These are phyloP conservation scores for Sphaerulina musiva DNA, from an alignment of 2,329 filamentous ascomycete species.

Conservation along the genomic window DNA sequence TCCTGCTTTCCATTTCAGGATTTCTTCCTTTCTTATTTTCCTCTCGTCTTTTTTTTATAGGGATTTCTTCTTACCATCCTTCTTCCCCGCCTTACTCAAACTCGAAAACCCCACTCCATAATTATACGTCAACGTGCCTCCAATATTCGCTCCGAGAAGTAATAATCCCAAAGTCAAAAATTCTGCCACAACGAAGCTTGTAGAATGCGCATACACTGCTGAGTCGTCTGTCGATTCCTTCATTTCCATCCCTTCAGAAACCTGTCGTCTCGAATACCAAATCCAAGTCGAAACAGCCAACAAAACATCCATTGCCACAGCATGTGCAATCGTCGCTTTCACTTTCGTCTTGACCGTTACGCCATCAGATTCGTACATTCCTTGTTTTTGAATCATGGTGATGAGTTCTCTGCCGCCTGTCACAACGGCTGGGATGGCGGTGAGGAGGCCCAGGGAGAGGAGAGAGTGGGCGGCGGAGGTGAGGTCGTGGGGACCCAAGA, in stretches of 20 bases:
- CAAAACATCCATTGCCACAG: constrained; percentile 39
- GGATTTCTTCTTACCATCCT: constrained; percentile 19
- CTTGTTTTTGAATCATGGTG: constrained; percentile 40
- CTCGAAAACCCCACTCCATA: constrained; percentile 41
- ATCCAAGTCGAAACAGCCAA: constrained; percentile 37
- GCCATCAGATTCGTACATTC: constrained; percentile 35
- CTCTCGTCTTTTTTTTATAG: not conserved
- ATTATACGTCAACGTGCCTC: constrained; percentile 41
- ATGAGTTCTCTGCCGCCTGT: constrained; percentile 36
- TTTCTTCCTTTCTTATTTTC: too few species aligned
- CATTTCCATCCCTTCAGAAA: too few species aligned
- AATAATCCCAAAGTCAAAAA: constrained; percentile 33
- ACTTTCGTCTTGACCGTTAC: constrained; percentile 37
- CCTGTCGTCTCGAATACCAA: constrained; percentile 31
- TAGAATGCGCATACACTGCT: constrained; percentile 33
- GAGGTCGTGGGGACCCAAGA: constrained; percentile 34
- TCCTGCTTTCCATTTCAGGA: too few species aligned
- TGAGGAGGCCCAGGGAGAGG: constrained; percentile 37
- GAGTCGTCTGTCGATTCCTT: too few species aligned
- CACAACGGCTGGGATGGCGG: constrained; percentile 31
- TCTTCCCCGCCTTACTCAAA: constrained; percentile 25
- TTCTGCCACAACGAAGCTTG: constrained; percentile 36
- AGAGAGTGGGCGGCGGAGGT: constrained; percentile 41
- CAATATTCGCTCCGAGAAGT: constrained; percentile 39
- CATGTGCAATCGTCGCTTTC: constrained; percentile 39